Base-by-base conservation (phyloP, 495 filamentous ascomycete species). In the Schizothecium vesticola region DNA sequence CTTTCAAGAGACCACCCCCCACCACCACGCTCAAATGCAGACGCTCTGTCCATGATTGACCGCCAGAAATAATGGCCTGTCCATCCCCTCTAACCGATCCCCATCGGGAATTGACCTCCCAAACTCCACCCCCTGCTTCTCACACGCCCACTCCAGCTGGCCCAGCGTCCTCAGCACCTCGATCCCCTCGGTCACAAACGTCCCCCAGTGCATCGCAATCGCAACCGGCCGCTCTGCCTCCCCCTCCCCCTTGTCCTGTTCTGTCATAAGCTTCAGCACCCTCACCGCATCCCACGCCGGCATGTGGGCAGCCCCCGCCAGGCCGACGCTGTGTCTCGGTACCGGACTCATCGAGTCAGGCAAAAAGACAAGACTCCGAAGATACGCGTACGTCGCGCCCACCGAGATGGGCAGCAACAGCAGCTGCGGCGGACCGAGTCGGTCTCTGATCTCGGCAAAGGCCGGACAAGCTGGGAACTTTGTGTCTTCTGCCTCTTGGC, bases 151-250 rank as follows among this genome's bases (percentile, higher is more conserved):
- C 66, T 78, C 76, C 26, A 78, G 64, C 63, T 72, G 63, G 0
- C 76, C 76, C 16, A 78, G 64, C 3, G 74, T 75, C 63, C 65
- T 73, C 10, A 76, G 28, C 12, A 78, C 73, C 55, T 76, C 76
- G 2, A 11, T 36, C 19, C 73, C 69, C 23, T 78, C 76, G 0
- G 70, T 66, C 1, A 75, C 75, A 70, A 78, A 78, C 5, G 76
- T 78, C 12, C 76, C 76, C 76, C 76, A 78, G 59, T 78, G 76
- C 63, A 78, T 74, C 1, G 71, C 76, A 13, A 78, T 64, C 3
- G 76, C 76, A 13, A 78, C 71, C 5, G 70, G 33, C 10, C 16
- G 2, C 22, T 31, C 28, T 31, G n/a, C n/a, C n/a, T n/a, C n/a
- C n/a, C n/a, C n/a, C n/a, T 7, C 58, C 3, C 33, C 23, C 5